Conservation (phyloP, 164 flowering plant genomes). For the Magnolia sinica region DNA sequence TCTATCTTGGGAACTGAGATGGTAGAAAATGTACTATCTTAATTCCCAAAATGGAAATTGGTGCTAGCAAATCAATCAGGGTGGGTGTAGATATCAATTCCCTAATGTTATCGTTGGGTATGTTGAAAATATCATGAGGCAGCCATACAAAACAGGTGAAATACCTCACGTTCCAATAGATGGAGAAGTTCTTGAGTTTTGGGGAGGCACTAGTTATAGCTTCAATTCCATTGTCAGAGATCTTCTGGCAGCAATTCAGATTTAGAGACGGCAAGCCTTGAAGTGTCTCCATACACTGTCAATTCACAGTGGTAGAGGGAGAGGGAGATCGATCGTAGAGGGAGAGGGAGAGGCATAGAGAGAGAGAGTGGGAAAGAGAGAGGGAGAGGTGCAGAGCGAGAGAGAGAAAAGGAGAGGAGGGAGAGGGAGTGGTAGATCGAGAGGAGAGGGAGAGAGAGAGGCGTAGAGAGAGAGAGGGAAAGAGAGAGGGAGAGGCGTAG, state of each 20-base stretch:
- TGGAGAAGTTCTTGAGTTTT: slow-evolving; percentile 58
- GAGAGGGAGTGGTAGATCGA: no score
- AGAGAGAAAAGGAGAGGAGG: no score
- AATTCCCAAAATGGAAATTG: background rate
- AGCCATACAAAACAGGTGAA: slow-evolving; percentile 3
- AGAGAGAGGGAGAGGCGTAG: no score
- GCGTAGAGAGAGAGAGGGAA: no score
- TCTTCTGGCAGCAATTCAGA: slow-evolving; percentile 91
- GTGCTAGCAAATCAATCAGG: background rate
- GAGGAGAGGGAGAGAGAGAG: no score
- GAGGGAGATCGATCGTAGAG: no score
- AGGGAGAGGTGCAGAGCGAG: no score
- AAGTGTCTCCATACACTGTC: slow-evolving; percentile 39
- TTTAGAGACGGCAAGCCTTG: slow-evolving; percentile 56
- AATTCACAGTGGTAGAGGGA: background rate
- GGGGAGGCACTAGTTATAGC: slow-evolving; percentile 63
- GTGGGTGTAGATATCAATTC: background rate
- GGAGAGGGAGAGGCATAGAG: no score
- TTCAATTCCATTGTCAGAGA: slow-evolving; percentile 73
- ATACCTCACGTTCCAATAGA: slow-evolving; percentile 96
- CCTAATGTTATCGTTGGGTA: no score
- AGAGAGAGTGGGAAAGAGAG: no score
- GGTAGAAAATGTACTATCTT: background rate
- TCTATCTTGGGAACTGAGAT: background rate
- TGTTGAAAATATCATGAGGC: background rate